A percentile compares a stretch with the other conserved stretches of the same genome.
These are phyloP conservation scores for Paralagenidium karlingii DNA, from an alignment of 352 stramenopile genomes.

Conservation along the genomic window DNA sequence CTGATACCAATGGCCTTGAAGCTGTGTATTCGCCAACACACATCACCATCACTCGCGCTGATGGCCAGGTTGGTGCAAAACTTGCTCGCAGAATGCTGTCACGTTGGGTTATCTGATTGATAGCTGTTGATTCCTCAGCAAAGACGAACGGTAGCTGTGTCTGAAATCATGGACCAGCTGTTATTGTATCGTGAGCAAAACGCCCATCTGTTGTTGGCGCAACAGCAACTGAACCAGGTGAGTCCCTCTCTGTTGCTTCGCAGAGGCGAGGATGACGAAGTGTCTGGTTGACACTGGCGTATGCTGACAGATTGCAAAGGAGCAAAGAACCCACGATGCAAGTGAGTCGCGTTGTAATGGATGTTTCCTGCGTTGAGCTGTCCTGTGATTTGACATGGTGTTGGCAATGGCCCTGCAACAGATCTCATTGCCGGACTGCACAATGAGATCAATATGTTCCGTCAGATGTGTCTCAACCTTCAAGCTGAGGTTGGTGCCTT, in stretches of 20 bases:
- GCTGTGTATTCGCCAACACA: slow-evolving; percentile 54
- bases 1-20: slow-evolving; percentile 24
- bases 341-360: no score
- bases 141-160: slow-evolving; percentile 56
- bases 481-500: slow-evolving; percentile 74
- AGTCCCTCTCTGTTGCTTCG: no score
- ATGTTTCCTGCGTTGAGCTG: not conserved
- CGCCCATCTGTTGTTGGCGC: slow-evolving; percentile 34
- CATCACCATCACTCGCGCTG: slow-evolving; percentile 52
- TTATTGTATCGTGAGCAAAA: slow-evolving; percentile 57
- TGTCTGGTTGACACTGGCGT: no score
- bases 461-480: slow-evolving; percentile 70
- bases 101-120: not conserved
- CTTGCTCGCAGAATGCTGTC: not conserved
- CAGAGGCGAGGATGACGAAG: no score
- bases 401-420: slow-evolving; percentile 5
- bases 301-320: no score
- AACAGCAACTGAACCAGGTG: no score
- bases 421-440: slow-evolving; percentile 51
- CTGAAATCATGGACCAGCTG: slow-evolving; percentile 72
- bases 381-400: not conserved
- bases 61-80: not conserved
- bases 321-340: no score
- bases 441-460: slow-evolving; percentile 74
- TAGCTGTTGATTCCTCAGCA: no score